Evolutionary conservation across 805 yeast genomes (phyloP), one percentile per base, ranked within the genome.

Genomic region (Schwanniomyces sp.): DNA sequence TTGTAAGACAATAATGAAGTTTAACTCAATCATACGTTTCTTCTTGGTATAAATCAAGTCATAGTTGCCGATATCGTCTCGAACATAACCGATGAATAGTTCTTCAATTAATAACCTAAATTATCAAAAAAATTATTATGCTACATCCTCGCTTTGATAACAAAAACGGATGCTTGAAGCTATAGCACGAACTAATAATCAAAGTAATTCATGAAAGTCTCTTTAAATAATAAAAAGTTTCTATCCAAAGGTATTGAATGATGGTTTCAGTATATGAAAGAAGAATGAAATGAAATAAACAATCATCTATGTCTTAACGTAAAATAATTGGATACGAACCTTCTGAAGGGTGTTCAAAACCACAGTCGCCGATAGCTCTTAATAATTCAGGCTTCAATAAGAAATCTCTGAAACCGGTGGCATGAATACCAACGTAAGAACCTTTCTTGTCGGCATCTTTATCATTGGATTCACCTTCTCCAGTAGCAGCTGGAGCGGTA

Each of bases 331-430:
- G 37, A 63, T 69, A 85, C 94, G 81, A 75, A 88, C 94, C 95
- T 86, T 92, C 99, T 56, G 97, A 90, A 56, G 99, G 99, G 78
- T 92, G 99, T 79, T 92, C 99, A 69, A 92, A 92, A 79, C 99
- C 99, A 79, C 97, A 91, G 75, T 92, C 99, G 58, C 91, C 95
- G 67, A 92, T 92, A 55, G 99, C 99, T 75, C 99, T 87, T 63
- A 92, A 80, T 59, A 92, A 81, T 76, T 94, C 99, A 28, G 98
- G 97, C 77, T 94, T 94, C 72, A 92, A 81, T 64, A 94, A 76
- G 74, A 92, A 92, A 76, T 94, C 99, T 74, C 95, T 89, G 85
- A 94, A 92, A 69, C 97, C 97, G 55, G 98, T 92, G 55, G 98
- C 92, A 73, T 94, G 98, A 61, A 91, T 88, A 65, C 98, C 98